These are phyloP conservation scores for Penicillium bovifimosum DNA, from an alignment of 495 filamentous ascomycete species.

Conservation along the genomic window DNA sequence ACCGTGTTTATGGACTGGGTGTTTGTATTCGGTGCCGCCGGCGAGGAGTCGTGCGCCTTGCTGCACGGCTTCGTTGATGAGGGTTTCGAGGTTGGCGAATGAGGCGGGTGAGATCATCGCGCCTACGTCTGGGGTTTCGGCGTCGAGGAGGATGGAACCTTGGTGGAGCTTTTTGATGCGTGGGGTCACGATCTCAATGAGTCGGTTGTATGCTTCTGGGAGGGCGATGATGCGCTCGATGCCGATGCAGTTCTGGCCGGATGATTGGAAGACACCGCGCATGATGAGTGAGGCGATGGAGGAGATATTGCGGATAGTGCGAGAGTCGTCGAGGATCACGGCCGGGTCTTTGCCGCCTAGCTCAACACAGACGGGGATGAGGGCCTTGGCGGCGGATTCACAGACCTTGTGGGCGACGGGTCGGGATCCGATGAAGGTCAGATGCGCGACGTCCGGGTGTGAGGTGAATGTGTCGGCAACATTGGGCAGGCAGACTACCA, in stretches of 20 bases:
- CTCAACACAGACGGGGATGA: conserved; percentile 83
- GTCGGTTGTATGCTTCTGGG: conserved; percentile 62
- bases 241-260: conserved; percentile 98
- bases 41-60: conserved; percentile 74
- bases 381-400: conserved; percentile 70
- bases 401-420: conserved; percentile 85
- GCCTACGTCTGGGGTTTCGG: conserved; percentile 63
- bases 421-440: conserved; percentile 96
- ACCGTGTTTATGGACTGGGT: conserved; percentile 66
- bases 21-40: conserved; percentile 67
- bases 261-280: conserved; percentile 88
- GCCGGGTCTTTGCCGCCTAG: conserved; percentile 94
- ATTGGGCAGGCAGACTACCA: conserved; percentile 78
- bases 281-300: conserved; percentile 75
- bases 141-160: conserved; percentile 56
- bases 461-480: conserved; percentile 78
- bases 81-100: conserved; percentile 62
- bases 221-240: conserved; percentile 87
- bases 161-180: conserved; percentile 67
- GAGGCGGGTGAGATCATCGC: conserved; percentile 76
- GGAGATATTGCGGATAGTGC: conserved; percentile 52
- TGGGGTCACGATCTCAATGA: conserved; percentile 64
- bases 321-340: conserved; percentile 78
- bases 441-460: conserved; percentile 75
- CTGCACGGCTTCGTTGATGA: conserved; percentile 70